Base-by-base conservation (phyloP, 306 rosid species). In the Glycine latifolia region DNA sequence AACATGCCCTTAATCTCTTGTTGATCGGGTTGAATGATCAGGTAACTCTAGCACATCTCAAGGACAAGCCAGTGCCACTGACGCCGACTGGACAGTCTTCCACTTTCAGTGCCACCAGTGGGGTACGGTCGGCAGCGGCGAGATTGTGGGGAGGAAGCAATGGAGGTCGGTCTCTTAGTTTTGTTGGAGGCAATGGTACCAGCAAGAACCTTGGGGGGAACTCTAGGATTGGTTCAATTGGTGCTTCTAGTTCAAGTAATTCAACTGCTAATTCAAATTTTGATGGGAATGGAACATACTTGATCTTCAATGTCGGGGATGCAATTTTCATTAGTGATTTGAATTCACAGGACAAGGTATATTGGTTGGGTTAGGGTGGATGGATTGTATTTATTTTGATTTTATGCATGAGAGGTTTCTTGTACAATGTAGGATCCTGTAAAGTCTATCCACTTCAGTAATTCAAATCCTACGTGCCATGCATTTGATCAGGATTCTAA, bases 281-380 rank as follows among this genome's bases (percentile, higher is more conserved):
- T 81, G 99, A 95, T 66, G 98, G 99, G 55, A 95, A 91, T 77
- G 99, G 99, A 65, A 84, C 94, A 46, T 95, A 91, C 71, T 83
- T 95, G 92, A 85, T 93, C 77, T 95, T 95, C 87, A 93, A 93
- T 83, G 99, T 90, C 9, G 97, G 98, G 58, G 99, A 95, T 86
- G 94, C 97, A 5, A 89, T 95, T 80, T 95, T 91, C 84, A 89
- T 95, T 41, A 94, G 99, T 73, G 99, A 93, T 83, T 91, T 95
- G 82, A 93, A 93, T 86, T 91, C 97, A 54, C 97, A 87, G 66
- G 99, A 95, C 84, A 95, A 95, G 97, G 99, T 95, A 90, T 63
- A 76, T 8, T 67, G 35, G 35, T 52, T 76, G 54, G 71, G 17
- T 62, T 76, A 35, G 46, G 61, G 58, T 79, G 50, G 75, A 63